Evolutionary conservation across 2,329 filamentous ascomycete genomes (phyloP).

Genomic region (Ilyonectria mors-panacis): DNA sequence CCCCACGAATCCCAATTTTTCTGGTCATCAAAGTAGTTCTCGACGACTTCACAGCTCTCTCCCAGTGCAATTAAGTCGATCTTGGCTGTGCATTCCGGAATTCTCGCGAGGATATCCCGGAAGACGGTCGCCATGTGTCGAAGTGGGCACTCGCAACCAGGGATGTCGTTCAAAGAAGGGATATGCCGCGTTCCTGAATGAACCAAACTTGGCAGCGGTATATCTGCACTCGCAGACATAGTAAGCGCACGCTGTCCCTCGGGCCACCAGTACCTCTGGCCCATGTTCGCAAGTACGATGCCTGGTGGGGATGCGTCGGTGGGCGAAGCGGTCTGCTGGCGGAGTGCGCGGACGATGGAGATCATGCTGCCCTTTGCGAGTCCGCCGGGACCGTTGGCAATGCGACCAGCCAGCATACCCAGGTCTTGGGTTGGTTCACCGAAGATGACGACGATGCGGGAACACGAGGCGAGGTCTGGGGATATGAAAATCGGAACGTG

Average conservation of each 20-base stretch:
- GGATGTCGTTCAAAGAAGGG: slow-evolving; percentile 71
- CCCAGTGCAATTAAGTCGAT: slow-evolving; percentile 82
- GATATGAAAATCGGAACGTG: slow-evolving; percentile 78
- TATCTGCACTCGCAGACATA: slow-evolving; percentile 66
- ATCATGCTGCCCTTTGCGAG: slow-evolving; percentile 80
- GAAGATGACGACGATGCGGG: slow-evolving; percentile 80
- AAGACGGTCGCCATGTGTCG: slow-evolving; percentile 80
- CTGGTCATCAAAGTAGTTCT: slow-evolving; percentile 71
- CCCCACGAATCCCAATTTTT: slow-evolving; percentile 66
- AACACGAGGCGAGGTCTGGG: slow-evolving; percentile 66
- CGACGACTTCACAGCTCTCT: slow-evolving; percentile 72
- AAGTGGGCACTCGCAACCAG: slow-evolving; percentile 68
- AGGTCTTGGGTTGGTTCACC: slow-evolving; percentile 81
- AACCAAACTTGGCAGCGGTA: slow-evolving; percentile 75
- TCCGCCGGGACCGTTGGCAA: slow-evolving; percentile 74
- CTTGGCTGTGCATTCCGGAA: slow-evolving; percentile 64
- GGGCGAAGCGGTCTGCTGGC: slow-evolving; percentile 52
- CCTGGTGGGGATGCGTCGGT: slow-evolving; percentile 62
- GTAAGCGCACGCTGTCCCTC: slow-evolving; percentile 73
- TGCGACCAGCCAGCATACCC: slow-evolving; percentile 80
- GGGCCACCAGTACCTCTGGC: slow-evolving; percentile 84
- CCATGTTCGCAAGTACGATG: slow-evolving; percentile 83
- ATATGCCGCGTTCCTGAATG: slow-evolving; percentile 69
- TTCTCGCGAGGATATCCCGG: slow-evolving; percentile 68
- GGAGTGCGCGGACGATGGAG: slow-evolving; percentile 69